A percentile compares a stretch with the other conserved stretches of the same genome.
These are phyloP conservation scores for Neoascochyta sp. DNA, from an alignment of 2,329 filamentous ascomycete genomes.

Conservation along the genomic window DNA sequence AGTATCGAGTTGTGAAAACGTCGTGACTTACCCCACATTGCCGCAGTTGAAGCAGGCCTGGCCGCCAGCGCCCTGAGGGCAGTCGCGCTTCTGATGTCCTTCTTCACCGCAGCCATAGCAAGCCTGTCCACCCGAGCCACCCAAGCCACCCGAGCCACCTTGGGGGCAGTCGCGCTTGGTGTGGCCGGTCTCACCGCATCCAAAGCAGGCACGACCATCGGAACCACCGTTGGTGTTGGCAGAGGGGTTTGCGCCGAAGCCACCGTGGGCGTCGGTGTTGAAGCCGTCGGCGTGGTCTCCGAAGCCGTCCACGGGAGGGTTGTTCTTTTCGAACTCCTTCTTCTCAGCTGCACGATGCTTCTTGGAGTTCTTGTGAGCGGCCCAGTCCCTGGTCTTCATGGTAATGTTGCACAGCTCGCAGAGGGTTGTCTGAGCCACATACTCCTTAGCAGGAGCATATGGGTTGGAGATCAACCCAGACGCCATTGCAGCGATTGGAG, in stretches of 20 bases:
- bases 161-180: conserved; percentile 24
- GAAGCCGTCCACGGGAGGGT: conserved; percentile 3
- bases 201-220: conserved; percentile 20
- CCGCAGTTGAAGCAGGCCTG: conserved; percentile 33
- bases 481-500: conserved; percentile 1
- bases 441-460: conserved; percentile 22
- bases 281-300: conserved; percentile 9
- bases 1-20: neutral
- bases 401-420: conserved; percentile 34
- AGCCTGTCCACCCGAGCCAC: conserved; percentile 3
- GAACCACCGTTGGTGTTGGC: conserved; percentile 10
- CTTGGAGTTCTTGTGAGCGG: conserved; percentile 31
- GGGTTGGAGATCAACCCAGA: conserved; percentile 17
- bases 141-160: conserved; percentile 7
- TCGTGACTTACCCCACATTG: conserved; percentile 14
- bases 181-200: conserved; percentile 24
- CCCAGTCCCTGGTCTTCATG: conserved; percentile 33
- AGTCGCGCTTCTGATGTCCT: conserved; percentile 24
- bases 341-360: conserved; percentile 24
- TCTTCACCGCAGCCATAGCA: conserved; percentile 19
- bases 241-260: conserved; percentile 1
- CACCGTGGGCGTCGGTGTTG: conserved; percentile 11
- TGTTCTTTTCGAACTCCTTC: conserved; percentile 15
- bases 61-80: conserved; percentile 11
- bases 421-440: conserved; percentile 12